Evolutionary conservation across 345 rosid genomes (phyloP).

Genomic region (Heritiera littoralis): DNA sequence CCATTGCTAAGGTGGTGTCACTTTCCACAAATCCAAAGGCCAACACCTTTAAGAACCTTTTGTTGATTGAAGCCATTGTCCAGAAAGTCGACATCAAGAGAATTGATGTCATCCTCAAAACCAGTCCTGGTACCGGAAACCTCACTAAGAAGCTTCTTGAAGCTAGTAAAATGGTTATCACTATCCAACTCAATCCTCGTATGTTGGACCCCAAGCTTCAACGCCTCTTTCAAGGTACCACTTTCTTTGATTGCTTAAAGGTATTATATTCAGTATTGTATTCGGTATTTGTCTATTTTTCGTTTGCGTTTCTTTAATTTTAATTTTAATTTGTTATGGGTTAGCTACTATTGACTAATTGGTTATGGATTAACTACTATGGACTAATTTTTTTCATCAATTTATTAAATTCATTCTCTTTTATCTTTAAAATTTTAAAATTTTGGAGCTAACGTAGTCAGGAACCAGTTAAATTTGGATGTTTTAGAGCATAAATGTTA

Average conservation of each 20-base stretch:
- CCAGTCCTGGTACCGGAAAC: slow-evolving; percentile 89
- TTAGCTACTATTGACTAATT: not conserved
- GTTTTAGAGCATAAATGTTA: not conserved
- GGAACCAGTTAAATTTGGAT: not conserved
- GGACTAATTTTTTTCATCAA: not conserved
- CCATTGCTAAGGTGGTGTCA: slow-evolving; percentile 77
- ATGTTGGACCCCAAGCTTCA: slow-evolving; percentile 83
- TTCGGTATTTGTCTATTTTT: not conserved
- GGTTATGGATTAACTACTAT: too few relatives aligned
- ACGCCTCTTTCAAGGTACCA: slow-evolving; percentile 86
- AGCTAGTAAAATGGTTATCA: slow-evolving; percentile 75
- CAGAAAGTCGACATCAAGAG: slow-evolving; percentile 79
- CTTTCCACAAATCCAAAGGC: slow-evolving; percentile 87
- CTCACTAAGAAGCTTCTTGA: slow-evolving; percentile 88
- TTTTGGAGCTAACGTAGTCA: not conserved
- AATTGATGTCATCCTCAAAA: slow-evolving; percentile 85
- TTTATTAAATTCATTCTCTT: not conserved
- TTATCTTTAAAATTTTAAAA: not conserved
- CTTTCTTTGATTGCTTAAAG: slow-evolving; percentile 55
- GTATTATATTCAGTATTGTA: slow-evolving; percentile 26
- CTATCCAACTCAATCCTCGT: slow-evolving; percentile 78
- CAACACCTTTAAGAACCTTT: slow-evolving; percentile 82
- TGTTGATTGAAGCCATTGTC: slow-evolving; percentile 76
- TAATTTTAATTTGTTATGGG: not conserved
- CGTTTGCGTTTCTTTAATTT: not conserved